A percentile compares a stretch with the other conserved stretches of the same genome.
Conservation (phyloP, 805 yeast genomes). For the Brettanomyces bruxellensis region DNA sequence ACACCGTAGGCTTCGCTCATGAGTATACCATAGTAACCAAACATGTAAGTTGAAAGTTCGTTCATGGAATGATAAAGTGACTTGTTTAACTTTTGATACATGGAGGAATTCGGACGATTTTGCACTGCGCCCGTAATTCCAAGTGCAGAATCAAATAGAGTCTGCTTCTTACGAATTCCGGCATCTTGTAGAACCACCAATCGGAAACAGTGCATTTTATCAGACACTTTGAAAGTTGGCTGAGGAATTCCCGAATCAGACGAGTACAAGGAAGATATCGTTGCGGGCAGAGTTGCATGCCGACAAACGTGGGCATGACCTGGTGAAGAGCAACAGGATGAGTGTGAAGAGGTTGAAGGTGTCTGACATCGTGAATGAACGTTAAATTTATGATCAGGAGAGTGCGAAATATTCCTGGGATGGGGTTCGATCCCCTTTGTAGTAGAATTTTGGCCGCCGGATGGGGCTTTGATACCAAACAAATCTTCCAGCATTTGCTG, state of each 20-base stretch:
- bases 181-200: constrained; percentile 40
- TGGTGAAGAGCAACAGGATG: too few species aligned
- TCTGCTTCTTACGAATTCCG: constrained; percentile 41
- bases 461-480: too few species aligned
- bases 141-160: constrained; percentile 37
- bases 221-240: constrained; percentile 14
- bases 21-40: constrained; percentile 45
- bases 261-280: constrained; percentile 6
- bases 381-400: too few species aligned
- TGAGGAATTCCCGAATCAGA: constrained; percentile 6
- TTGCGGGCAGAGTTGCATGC: neutral
- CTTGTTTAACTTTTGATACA: constrained; percentile 15
- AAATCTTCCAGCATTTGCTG: too few species aligned
- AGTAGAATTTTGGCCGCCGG: too few species aligned
- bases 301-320: too few species aligned
- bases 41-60: constrained; percentile 44
- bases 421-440: too few species aligned
- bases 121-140: constrained; percentile 2
- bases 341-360: too few species aligned
- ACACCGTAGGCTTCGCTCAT: constrained; percentile 34
- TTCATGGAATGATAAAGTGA: constrained; percentile 31
- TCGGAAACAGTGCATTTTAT: constrained; percentile 25
- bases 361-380: too few species aligned
- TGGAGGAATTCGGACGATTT: constrained; percentile 7
- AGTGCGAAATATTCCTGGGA: too few species aligned